These are phyloP conservation scores for Phytophthora megakarya DNA, from an alignment of 352 stramenopile genomes.

Conservation along the genomic window DNA sequence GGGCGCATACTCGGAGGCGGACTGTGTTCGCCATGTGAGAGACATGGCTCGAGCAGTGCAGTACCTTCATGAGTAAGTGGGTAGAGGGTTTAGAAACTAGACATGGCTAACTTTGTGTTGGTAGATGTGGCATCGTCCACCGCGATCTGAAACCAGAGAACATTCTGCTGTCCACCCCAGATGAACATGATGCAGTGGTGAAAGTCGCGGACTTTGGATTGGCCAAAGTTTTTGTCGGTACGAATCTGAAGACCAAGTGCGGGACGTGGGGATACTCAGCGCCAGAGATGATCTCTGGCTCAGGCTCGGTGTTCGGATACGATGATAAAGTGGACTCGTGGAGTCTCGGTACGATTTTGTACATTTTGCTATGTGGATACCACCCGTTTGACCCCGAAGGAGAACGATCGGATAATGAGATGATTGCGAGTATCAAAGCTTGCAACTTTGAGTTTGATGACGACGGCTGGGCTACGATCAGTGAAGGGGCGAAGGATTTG, in stretches of 20 bases:
- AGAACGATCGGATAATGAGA: conserved; percentile 77
- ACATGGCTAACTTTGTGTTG: neutral
- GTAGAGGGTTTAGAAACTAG: neutral
- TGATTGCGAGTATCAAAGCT: conserved; percentile 82
- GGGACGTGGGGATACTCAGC: conserved; percentile 84
- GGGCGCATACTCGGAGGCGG: conserved; percentile 81
- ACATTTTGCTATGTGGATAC: conserved; percentile 87
- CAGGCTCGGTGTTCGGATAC: conserved; percentile 70
- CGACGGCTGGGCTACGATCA: conserved; percentile 72
- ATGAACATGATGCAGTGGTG: conserved; percentile 64
- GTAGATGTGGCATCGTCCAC: conserved; percentile 77
- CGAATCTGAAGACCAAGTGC: conserved; percentile 80
- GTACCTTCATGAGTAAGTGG: conserved; percentile 70
- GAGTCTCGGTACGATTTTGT: conserved; percentile 87
- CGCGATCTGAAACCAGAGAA: conserved; percentile 88
- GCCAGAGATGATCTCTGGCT: conserved; percentile 86
- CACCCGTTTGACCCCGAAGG: conserved; percentile 84
- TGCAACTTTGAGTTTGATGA: conserved; percentile 80
- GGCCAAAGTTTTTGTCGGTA: conserved; percentile 78
- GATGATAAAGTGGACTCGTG: conserved; percentile 88
- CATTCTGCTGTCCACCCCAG: conserved; percentile 69
- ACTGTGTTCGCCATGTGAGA: conserved; percentile 73
- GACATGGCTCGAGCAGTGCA: conserved; percentile 73
- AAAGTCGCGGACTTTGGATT: conserved; percentile 89
- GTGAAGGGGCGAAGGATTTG: conserved; percentile 66